A percentile compares a stretch with the other conserved stretches of the same genome.
Evolutionary conservation across 352 stramenopile species (phyloP).

Genomic region (Phytophthora fragariaefolia): DNA sequence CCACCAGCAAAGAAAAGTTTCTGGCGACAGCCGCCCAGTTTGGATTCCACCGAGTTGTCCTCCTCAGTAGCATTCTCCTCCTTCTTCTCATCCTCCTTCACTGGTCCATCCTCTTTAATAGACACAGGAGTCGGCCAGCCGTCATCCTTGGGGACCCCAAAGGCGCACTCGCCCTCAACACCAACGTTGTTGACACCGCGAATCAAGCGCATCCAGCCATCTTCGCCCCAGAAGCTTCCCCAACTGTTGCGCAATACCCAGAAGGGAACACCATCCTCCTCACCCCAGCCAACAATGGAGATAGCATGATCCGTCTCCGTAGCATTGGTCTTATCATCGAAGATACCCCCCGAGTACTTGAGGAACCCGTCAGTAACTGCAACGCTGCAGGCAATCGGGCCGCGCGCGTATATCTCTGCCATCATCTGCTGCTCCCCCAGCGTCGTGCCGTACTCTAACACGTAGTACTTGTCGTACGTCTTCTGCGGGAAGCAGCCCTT

Average conservation of each 20-base stretch:
- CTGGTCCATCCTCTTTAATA: conserved; percentile 31
- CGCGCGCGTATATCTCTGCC: conserved; percentile 96
- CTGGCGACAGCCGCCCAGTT: conserved; percentile 59
- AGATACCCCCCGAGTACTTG: conserved; percentile 94
- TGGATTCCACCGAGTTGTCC: conserved; percentile 24
- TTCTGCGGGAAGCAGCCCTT: conserved; percentile 91
- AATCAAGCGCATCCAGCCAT: conserved; percentile 95
- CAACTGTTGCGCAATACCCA: conserved; percentile 98
- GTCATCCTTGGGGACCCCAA: conserved; percentile 86
- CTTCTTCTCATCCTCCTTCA: conserved; percentile 24
- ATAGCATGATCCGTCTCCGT: conserved; percentile 92
- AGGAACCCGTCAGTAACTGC: conserved; percentile 90
- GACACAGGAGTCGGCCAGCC: conserved; percentile 69
- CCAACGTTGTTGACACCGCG: conserved; percentile 93
- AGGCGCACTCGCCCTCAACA: conserved; percentile 94
- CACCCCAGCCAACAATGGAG: conserved; percentile 96
- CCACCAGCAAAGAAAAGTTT: conserved; percentile 70
- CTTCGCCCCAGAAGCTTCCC: conserved; percentile 95
- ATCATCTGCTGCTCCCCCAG: conserved; percentile 94
- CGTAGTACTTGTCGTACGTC: conserved; percentile 95
- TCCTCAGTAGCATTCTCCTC: conserved; percentile 22
- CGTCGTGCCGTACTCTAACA: conserved; percentile 95
- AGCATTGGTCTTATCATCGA: conserved; percentile 90
- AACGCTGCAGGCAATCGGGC: conserved; percentile 94
- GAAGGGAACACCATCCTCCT: conserved; percentile 86